These are phyloP conservation scores for Fusarium longipes DNA, from an alignment of 2,329 filamentous ascomycete genomes.

Conservation along the genomic window DNA sequence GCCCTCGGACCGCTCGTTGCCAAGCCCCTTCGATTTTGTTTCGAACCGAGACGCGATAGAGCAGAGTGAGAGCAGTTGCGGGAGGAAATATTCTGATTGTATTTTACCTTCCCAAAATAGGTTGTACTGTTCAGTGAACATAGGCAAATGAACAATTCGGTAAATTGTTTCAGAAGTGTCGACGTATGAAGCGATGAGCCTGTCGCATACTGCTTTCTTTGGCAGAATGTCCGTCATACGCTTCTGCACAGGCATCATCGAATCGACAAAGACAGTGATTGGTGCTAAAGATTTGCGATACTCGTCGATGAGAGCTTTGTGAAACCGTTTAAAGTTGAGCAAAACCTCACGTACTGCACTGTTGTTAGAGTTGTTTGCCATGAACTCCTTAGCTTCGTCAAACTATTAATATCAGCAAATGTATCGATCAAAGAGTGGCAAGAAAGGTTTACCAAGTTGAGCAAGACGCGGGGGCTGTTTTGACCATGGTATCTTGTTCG, in stretches of 20 bases:
- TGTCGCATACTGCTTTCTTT: constrained; percentile 62
- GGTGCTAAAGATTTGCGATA: constrained; percentile 60
- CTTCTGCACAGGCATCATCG: constrained; percentile 67
- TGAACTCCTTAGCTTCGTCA: constrained; percentile 64
- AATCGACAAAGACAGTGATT: constrained; percentile 67
- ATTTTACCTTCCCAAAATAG: constrained; percentile 63
- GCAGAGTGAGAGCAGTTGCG: constrained; percentile 64
- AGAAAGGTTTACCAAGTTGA: constrained; percentile 61
- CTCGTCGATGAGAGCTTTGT: constrained; percentile 61
- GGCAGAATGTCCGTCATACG: constrained; percentile 69
- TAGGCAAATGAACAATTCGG: constrained; percentile 63
- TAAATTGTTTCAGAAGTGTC: constrained; percentile 64
- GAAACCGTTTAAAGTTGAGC: constrained; percentile 58
- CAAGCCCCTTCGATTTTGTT: constrained; percentile 62
- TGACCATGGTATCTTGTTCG: constrained; percentile 65
- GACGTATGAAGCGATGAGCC: constrained; percentile 62
- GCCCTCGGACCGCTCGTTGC: constrained; percentile 63
- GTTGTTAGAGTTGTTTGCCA: constrained; percentile 57
- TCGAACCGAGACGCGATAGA: constrained; percentile 66
- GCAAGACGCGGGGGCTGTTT: constrained; percentile 62
- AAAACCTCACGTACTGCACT: constrained; percentile 58
- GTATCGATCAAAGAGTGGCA: background rate
- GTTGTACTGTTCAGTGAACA: constrained; percentile 63
- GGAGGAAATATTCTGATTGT: constrained; percentile 63
- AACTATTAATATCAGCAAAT: constrained; percentile 54